Evolutionary conservation across 169 alveolate genomes (phyloP).

Genomic region (Amoebophrya sp.): DNA sequence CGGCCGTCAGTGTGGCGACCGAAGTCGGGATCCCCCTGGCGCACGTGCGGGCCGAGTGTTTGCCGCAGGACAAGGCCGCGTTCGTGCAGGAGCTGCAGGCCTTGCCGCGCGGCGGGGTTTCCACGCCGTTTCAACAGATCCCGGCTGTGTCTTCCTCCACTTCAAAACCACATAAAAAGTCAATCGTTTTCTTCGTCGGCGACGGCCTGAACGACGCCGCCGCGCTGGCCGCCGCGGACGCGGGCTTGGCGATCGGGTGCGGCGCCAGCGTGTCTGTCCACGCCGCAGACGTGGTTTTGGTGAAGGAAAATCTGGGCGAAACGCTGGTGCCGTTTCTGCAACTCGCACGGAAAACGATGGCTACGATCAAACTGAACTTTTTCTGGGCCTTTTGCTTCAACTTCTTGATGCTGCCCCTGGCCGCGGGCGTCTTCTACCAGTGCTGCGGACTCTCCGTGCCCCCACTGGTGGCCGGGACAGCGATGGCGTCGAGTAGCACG

Average conservation of each 20-base stretch:
- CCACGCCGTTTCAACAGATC: not conserved
- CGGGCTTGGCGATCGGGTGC: slow-evolving; percentile 31
- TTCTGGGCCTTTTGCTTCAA: slow-evolving; percentile 36
- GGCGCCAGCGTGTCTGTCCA: slow-evolving; percentile 25
- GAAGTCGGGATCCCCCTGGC: not conserved
- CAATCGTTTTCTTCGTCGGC: slow-evolving; percentile 30
- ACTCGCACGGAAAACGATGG: not conserved
- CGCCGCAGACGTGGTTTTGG: slow-evolving; percentile 25
- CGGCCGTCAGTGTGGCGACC: not conserved
- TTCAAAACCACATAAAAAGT: not conserved
- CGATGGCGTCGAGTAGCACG: slow-evolving; percentile 26
- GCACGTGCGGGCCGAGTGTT: not conserved
- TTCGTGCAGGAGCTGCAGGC: slow-evolving; percentile 5
- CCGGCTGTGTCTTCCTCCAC: not conserved
- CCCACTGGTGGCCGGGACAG: slow-evolving; percentile 28
- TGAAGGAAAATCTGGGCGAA: not conserved
- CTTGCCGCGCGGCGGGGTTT: not conserved
- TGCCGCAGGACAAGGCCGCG: not conserved
- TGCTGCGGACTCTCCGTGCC: slow-evolving; percentile 24
- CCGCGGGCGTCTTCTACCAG: slow-evolving; percentile 29
- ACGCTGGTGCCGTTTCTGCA: not conserved
- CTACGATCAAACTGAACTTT: slow-evolving; percentile 14
- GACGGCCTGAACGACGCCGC: slow-evolving; percentile 34
- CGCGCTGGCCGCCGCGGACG: slow-evolving; percentile 32
- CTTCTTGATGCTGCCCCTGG: slow-evolving; percentile 33